phyloP scores from a whole-genome alignment of 2,329 filamentous ascomycete species.

The Sarocladium kiliense region DNA sequence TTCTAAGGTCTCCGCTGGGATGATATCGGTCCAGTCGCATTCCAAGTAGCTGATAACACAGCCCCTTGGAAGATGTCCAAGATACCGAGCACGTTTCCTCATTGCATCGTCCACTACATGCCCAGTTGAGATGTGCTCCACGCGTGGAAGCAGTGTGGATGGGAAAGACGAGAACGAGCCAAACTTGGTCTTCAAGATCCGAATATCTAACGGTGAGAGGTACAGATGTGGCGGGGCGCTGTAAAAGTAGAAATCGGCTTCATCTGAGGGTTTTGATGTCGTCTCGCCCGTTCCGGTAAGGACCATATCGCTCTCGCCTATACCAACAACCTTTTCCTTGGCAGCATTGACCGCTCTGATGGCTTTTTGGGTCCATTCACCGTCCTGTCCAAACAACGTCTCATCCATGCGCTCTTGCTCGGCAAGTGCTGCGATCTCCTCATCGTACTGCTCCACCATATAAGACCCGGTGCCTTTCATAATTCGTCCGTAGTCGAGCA shows the following conservation, averaged over 20 bases:
- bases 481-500: slow-evolving; percentile 88
- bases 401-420: slow-evolving; percentile 85
- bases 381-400: slow-evolving; percentile 83
- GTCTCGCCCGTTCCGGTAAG: slow-evolving; percentile 14
- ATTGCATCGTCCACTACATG: slow-evolving; percentile 83
- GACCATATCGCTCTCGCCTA: background rate
- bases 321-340: slow-evolving; percentile 59
- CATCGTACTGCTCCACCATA: slow-evolving; percentile 74
- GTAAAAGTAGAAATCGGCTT: slow-evolving; percentile 75
- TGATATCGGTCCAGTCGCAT: slow-evolving; percentile 92
- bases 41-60: slow-evolving; percentile 88
- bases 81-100: slow-evolving; percentile 78
- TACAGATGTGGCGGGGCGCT: slow-evolving; percentile 84
- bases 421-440: slow-evolving; percentile 69
- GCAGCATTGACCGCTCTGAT: slow-evolving; percentile 67
- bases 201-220: slow-evolving; percentile 83
- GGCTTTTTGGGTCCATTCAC: slow-evolving; percentile 87
- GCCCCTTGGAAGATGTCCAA: slow-evolving; percentile 81
- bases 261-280: slow-evolving; percentile 13
- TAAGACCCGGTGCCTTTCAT: slow-evolving; percentile 93
- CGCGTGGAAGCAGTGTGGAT: slow-evolving; percentile 76
- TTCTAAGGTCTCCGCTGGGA: slow-evolving; percentile 68
- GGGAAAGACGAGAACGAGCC: slow-evolving; percentile 79
- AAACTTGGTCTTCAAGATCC: slow-evolving; percentile 85
- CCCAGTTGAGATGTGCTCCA: slow-evolving; percentile 84